phyloP scores from a whole-genome alignment of 2,329 filamentous ascomycete genomes.

The Fusarium verrucosum region DNA sequence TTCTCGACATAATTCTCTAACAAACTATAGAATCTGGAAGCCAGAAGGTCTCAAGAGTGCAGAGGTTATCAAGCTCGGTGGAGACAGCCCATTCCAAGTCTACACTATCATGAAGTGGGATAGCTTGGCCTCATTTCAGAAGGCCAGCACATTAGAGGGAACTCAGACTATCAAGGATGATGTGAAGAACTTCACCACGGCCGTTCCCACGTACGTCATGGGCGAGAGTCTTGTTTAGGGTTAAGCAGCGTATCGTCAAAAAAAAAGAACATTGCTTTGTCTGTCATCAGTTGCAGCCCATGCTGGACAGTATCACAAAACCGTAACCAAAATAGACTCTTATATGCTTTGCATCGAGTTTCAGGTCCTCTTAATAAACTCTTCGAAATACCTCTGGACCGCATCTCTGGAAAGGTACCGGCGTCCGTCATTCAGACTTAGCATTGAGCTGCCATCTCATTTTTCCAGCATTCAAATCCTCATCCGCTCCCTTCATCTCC shows the following conservation, averaged over 20 bases:
- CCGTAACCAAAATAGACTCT: no score
- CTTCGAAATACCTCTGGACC: background rate
- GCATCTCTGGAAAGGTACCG: fast-evolving
- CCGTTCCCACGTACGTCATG: background rate
- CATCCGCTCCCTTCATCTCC: background rate
- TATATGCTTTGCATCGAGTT: no score
- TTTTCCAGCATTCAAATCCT: slow-evolving; percentile 4
- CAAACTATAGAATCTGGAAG: background rate
- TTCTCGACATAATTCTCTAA: fast-evolving
- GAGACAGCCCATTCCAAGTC: slow-evolving; percentile 10
- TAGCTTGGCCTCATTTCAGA: slow-evolving; percentile 16
- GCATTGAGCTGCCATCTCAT: slow-evolving; percentile 9
- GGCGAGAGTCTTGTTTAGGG: background rate
- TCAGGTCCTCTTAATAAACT: no score
- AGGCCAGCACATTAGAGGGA: background rate
- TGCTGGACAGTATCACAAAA: no score
- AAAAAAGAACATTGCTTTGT: no score
- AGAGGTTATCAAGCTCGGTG: slow-evolving; percentile 5
- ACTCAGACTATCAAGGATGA: slow-evolving; percentile 1
- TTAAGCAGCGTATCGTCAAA: background rate
- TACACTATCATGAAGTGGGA: slow-evolving; percentile 9
- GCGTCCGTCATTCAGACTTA: background rate
- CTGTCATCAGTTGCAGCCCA: no score
- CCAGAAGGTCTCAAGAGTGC: background rate
- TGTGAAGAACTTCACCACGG: slow-evolving; percentile 19